phyloP scores from a whole-genome alignment of 2,329 filamentous ascomycete species.

The Ophiostoma australiae region DNA sequence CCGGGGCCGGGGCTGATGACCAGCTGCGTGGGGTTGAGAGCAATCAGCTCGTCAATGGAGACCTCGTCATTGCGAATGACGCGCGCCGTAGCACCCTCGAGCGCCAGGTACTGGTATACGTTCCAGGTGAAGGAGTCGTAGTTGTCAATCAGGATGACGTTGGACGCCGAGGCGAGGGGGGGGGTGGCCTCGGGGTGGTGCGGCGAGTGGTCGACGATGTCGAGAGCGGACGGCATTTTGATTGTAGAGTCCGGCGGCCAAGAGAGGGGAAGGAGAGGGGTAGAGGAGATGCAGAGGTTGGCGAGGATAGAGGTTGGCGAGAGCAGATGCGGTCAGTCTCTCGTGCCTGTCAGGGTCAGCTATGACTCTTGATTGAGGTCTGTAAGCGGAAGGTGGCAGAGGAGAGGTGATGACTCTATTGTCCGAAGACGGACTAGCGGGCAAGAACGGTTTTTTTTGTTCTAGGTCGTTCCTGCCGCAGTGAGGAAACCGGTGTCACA shows the following conservation, averaged over 20 bases:
- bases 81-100: constrained; percentile 88
- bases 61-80: constrained; percentile 93
- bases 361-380: background rate
- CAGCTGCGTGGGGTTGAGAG: constrained; percentile 82
- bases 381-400: background rate
- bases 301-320: background rate
- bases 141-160: constrained; percentile 94
- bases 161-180: constrained; percentile 73
- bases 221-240: constrained; percentile 26
- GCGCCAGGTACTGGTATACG: constrained; percentile 93
- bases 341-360: background rate
- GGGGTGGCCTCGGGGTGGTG: constrained; percentile 71
- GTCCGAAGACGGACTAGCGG: constrained; percentile 22
- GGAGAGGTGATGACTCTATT: constrained; percentile 15
- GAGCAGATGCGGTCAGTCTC: background rate
- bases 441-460: constrained; percentile 13
- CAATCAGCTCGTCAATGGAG: constrained; percentile 74
- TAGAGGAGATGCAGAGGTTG: background rate
- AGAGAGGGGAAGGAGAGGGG: constrained; percentile 28
- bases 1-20: constrained; percentile 94
- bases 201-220: constrained; percentile 72
- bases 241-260: constrained; percentile 31
- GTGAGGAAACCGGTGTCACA: background rate
- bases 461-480: background rate
- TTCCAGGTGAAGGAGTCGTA: constrained; percentile 99